Evolutionary conservation across 2,329 filamentous ascomycete genomes (phyloP), one percentile per base, ranked within the genome.

Genomic region (Colletotrichum sansevieriae): DNA sequence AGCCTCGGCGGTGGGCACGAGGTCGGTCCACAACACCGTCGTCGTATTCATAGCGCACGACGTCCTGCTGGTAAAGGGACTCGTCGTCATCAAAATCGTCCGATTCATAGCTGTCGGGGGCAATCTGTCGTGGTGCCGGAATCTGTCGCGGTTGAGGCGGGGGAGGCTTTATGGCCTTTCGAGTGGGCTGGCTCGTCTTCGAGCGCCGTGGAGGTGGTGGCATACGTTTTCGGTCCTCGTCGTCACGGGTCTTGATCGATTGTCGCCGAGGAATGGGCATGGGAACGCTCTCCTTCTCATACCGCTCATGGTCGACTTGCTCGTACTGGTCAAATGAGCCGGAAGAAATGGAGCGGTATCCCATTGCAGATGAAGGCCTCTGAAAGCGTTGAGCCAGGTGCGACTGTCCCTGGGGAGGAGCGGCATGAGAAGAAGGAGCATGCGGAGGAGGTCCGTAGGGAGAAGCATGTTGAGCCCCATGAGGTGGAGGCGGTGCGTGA

Each of bases 171-270:
- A 75, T 10, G 35, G 76, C 72, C 49, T 76, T 54, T 66, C 73
- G 58, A 74, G 75, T 37, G 72, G 73, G n/a, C 70, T 71, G 6
- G 63, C 62, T 12, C 74, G 69, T 18, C 71, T 73, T 55, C 74
- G 75, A 51, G 65, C 25, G 55, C 8, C 77, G 73, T 10, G 77
- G 76, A 4, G 84, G 85, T 22, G 84, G 85, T 22, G 86, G 85
- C 84, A 87, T 86, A 35, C 79, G 78, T 57, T 73, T 76, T 37
- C 82, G 79, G 59, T 85, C 84, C 1, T 85, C 82, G 0, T 83
- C 80, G 8, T 78, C 74, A 63, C 80, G 83, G 73, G 77, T 81
- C 12, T 77, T 77, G 39, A 78, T 74, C 1, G 85, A 86, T n/a
- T 80, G 71, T 22, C 83, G 82, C 29, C 84, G 80, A 5, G 76